A percentile compares a stretch with the other conserved stretches of the same genome.
Evolutionary conservation across 306 rosid species (phyloP).

Genomic region (Quercus aquifolioides): DNA sequence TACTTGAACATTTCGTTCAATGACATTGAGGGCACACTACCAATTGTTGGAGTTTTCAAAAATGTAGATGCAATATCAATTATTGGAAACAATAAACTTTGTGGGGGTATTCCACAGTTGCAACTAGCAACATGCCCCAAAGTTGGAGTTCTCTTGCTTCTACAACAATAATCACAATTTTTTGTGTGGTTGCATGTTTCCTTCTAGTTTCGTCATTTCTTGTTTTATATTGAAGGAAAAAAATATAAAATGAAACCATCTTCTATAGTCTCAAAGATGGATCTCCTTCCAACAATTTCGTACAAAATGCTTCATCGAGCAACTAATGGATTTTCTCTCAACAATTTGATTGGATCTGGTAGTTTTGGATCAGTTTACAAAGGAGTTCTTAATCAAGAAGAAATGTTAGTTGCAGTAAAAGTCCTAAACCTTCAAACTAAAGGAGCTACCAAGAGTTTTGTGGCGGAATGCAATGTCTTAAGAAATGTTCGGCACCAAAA

Average conservation of each 20-base stretch:
- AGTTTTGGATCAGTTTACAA: no score
- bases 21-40: conserved; percentile 37
- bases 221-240: neutral
- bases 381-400: neutral
- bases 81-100: conserved; percentile 2
- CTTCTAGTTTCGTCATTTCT: neutral
- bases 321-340: conserved; percentile 20
- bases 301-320: conserved; percentile 13
- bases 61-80: conserved; percentile 11
- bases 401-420: conserved; percentile 6
- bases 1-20: conserved; percentile 43
- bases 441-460: conserved; percentile 13
- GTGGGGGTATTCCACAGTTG: no score
- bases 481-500: no score
- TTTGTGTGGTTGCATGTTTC: conserved; percentile 9
- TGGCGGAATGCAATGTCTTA: no score
- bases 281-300: neutral
- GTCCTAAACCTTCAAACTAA: conserved; percentile 14
- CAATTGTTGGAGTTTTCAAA: conserved; percentile 24
- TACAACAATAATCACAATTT: neutral
- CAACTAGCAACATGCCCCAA: no score
- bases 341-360: neutral
- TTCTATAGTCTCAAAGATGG: neutral
- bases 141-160: conserved; percentile 5
- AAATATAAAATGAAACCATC: neutral